Conservation (phyloP, 306 rosid genomes). For the Purshia tridentata region DNA sequence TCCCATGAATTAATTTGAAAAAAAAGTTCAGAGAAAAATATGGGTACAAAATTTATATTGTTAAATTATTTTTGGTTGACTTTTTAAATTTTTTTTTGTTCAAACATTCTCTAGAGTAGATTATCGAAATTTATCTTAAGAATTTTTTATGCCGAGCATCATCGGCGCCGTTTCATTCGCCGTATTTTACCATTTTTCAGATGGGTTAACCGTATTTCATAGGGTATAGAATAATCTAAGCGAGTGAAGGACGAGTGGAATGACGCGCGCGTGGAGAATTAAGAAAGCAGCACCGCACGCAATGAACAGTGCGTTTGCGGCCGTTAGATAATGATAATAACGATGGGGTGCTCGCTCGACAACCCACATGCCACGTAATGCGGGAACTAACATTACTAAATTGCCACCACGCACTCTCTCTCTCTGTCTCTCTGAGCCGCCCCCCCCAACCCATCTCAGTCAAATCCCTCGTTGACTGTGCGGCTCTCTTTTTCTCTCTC, state of each 20-base stretch:
- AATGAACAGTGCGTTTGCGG: conserved; percentile 24
- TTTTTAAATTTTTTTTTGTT: no score
- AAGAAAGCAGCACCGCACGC: conserved; percentile 22
- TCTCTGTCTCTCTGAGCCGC: conserved; percentile 33
- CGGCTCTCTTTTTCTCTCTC: conserved; percentile 4
- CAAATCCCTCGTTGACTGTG: conserved; percentile 63
- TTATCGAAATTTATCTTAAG: no score
- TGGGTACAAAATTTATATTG: no score
- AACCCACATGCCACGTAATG: conserved; percentile 74
- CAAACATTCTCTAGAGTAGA: no score
- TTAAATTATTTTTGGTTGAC: no score
- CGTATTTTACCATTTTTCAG: no score
- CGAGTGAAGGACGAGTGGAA: neutral
- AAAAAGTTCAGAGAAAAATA: no score
- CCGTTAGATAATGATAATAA: conserved; percentile 41
- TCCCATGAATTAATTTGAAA: no score
- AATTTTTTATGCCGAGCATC: no score
- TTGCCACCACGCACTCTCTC: conserved; percentile 22
- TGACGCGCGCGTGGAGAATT: conserved; percentile 8
- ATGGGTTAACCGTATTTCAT: no score
- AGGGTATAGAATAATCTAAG: no score
- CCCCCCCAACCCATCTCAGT: conserved; percentile 40
- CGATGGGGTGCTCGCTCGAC: conserved; percentile 32
- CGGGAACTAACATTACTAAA: conserved; percentile 36
- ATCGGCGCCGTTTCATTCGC: no score